phyloP scores from a whole-genome alignment of 106 monocot genomes.

The Triglochin maritima region DNA sequence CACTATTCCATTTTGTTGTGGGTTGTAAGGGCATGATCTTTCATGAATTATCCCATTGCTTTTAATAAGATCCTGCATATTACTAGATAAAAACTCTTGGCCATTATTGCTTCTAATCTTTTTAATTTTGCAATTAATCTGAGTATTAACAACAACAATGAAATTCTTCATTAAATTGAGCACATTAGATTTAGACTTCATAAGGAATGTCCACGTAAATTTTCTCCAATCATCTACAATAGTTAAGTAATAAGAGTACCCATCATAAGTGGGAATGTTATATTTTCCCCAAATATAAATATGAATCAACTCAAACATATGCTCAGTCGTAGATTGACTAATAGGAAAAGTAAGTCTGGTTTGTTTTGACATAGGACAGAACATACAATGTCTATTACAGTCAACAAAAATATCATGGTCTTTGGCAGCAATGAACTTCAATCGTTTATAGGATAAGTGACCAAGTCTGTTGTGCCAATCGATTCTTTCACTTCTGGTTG shows the following conservation, averaged over 20 bases:
- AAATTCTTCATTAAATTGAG: not conserved
- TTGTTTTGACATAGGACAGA: not conserved
- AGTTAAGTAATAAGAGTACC: not conserved
- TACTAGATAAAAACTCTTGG: not conserved
- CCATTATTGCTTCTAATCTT: slow-evolving; percentile 7
- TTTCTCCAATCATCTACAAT: slow-evolving; percentile 5
- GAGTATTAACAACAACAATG: not conserved
- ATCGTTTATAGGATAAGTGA: no score
- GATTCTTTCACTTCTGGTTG: no score
- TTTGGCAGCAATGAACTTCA: no score
- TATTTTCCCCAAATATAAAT: slow-evolving; percentile 8
- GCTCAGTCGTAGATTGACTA: not conserved
- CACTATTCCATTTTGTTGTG: slow-evolving; percentile 9
- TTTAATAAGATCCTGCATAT: not conserved
- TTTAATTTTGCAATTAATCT: not conserved
- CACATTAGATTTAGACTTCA: not conserved
- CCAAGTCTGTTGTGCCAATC: no score
- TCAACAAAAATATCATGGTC: no score
- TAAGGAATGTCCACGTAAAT: slow-evolving; percentile 1
- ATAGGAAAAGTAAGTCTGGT: not conserved
- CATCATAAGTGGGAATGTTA: not conserved
- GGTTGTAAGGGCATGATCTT: not conserved
- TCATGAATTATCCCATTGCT: slow-evolving; percentile 1
- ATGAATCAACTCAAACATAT: slow-evolving; percentile 5
- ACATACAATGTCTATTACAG: not conserved